Evolutionary conservation across 208 protist genomes (phyloP), one percentile per base, ranked within the genome.

Genomic region (Crithidia sp.): DNA sequence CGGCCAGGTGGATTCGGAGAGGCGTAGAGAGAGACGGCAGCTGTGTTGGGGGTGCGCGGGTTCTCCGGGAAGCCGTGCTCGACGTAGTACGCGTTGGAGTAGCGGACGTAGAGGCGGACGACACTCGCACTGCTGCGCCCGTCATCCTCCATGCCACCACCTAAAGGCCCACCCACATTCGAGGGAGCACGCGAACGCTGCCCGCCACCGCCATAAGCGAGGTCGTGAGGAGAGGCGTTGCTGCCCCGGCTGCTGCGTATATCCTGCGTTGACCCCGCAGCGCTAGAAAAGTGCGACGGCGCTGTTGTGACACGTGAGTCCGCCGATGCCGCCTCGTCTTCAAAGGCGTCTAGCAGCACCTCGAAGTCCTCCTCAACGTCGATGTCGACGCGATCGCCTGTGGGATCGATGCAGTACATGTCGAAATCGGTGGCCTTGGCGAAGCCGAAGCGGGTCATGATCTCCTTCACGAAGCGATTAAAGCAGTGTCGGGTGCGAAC

Each of bases 101-200:
- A 86, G 16, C 91, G 88, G 36, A 95, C 91, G 73, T 91, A 95
- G 14, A 95, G 77, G 5, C 91, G 91, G n/a, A 95, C 68, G 13
- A 90, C 85, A 37, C 79, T 86, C 37, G 45, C 67, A 40, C 74
- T 89, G 77, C 87, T 92, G 45, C 77, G 76, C n/a, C 52, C 65
- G 37, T 82, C 77, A 41, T 72, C 67, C 41, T 69, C 68, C 47
- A 60, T 39, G 19, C 41, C 45, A 45, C 47, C 36, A 49, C 45
- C 45, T 7, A 7, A 14, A 13, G 45, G 7, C 45, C 45, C 45
- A 13, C 45, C 45, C 9, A 49, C 9, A 13, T 13, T 13, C 9
- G 45, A 49, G 9, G 45, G 45, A 14, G 45, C 28, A 28, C 28
- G 28, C 28, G 28, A 28, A 28, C 28, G 28, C 28, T 28, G 28